phyloP scores from a whole-genome alignment of 2,329 filamentous ascomycete genomes.

The Fusarium haematococcum region DNA sequence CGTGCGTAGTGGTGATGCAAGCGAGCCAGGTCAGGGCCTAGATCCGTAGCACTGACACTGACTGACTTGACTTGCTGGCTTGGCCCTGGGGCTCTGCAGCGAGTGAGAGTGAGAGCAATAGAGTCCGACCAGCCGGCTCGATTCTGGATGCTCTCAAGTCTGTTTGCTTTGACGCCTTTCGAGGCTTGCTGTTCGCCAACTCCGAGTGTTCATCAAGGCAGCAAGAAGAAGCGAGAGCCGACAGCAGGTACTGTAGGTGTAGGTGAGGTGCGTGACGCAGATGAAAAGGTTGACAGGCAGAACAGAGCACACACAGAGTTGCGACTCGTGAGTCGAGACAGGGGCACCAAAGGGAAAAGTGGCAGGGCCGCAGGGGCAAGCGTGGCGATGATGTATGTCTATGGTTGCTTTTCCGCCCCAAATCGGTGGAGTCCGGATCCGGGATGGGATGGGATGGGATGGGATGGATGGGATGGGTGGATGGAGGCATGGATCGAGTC shows the following conservation, averaged over 20 bases:
- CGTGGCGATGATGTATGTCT: slow-evolving; percentile 50
- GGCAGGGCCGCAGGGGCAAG: slow-evolving; percentile 45
- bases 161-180: slow-evolving; percentile 4
- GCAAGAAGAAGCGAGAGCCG: slow-evolving; percentile 27
- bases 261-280: slow-evolving; percentile 29
- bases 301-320: slow-evolving; percentile 8
- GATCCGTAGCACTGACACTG: slow-evolving; percentile 43
- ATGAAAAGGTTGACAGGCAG: slow-evolving; percentile 28
- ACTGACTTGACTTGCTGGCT: slow-evolving; percentile 3
- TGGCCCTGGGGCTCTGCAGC: slow-evolving; percentile 8
- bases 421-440: slow-evolving; percentile 53
- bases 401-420: slow-evolving; percentile 48
- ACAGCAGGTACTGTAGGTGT: not conserved
- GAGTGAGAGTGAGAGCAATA: not conserved
- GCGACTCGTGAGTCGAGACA: slow-evolving; percentile 36
- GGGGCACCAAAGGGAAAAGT: slow-evolving; percentile 42
- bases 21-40: slow-evolving; percentile 47
- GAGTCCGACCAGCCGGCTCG: slow-evolving; percentile 1
- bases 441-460: not conserved
- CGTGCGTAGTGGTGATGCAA: slow-evolving; percentile 48
- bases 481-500: slow-evolving; percentile 42
- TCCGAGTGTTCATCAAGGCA: not conserved
- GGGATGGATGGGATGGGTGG: slow-evolving; percentile 40
- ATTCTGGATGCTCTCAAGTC: not conserved
- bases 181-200: slow-evolving; percentile 1